Percentiles rank a stretch among this genome's conserved stretches.
phyloP scores from a whole-genome alignment of 2,329 filamentous ascomycete species.

The Colletotrichum orbiculare region DNA sequence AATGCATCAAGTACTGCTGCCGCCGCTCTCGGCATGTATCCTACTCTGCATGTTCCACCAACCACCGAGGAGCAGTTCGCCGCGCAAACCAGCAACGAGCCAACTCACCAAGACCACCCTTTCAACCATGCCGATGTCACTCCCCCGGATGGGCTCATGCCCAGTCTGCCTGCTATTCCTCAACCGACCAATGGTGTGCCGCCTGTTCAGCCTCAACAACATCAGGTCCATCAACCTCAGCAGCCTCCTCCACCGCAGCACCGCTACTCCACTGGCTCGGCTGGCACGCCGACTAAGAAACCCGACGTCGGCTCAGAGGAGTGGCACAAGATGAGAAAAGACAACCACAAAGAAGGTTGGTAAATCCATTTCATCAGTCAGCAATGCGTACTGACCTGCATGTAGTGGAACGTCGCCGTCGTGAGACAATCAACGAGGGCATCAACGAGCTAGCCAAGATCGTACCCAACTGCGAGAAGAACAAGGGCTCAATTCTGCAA shows the following conservation, averaged over 20 bases:
- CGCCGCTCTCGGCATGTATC: slow-evolving; percentile 69
- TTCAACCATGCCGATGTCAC: slow-evolving; percentile 48
- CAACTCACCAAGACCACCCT: slow-evolving; percentile 50
- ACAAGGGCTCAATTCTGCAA: slow-evolving; percentile 96
- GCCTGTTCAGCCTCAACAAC: slow-evolving; percentile 31
- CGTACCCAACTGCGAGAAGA: slow-evolving; percentile 97
- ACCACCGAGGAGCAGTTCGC: slow-evolving; percentile 71
- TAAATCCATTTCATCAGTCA: background rate
- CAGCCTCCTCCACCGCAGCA: slow-evolving; percentile 41
- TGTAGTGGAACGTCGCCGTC: slow-evolving; percentile 91
- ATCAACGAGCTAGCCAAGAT: slow-evolving; percentile 99
- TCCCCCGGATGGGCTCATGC: slow-evolving; percentile 44
- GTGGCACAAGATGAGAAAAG: slow-evolving; percentile 97
- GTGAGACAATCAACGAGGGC: slow-evolving; percentile 98
- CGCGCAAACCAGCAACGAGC: slow-evolving; percentile 56
- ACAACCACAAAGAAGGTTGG: slow-evolving; percentile 98
- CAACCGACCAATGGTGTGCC: slow-evolving; percentile 35
- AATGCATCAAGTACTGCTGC: slow-evolving; percentile 70
- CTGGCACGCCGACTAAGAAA: slow-evolving; percentile 67
- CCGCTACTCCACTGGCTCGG: slow-evolving; percentile 48
- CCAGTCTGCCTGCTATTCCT: slow-evolving; percentile 32
- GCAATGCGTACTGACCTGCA: slow-evolving; percentile 39
- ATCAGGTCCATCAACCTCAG: slow-evolving; percentile 27
- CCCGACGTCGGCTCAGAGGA: slow-evolving; percentile 95
- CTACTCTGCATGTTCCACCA: slow-evolving; percentile 67